Base-by-base conservation (phyloP, 495 filamentous ascomycete species). In the Neurospora sp. region DNA sequence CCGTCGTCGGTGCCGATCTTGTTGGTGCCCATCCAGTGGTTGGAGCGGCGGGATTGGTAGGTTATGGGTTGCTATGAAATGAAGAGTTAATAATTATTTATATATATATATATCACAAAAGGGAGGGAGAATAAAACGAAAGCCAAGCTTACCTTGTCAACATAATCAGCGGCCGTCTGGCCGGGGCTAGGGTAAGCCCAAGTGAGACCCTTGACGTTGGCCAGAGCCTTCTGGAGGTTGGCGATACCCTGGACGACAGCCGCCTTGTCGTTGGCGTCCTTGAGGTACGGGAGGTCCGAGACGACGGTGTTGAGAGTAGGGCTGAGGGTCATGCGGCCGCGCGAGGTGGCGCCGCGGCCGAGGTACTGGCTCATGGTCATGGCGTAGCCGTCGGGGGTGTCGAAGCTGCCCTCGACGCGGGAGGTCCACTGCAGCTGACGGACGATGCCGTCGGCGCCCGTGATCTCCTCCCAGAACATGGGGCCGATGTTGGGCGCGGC, bases 1-100 rank as follows among this genome's bases (percentile, higher is more conserved):
- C 91, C 91, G 76, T 91, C 89, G 77, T 93, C 89, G 37, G 80
- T 80, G 59, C 91, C 91, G 73, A 93, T 83, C 84, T 91, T 92
- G 74, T 74, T 75, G 6, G 83, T 86, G n/a, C 84, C 75, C 74
- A 91, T 85, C 90, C 91, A 93, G 85, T 93, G 92, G 80, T 91
- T 93, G 73, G 90, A 82, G 39, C 89, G 83, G 31, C 88, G 87
- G 69, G 86, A 85, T 39, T 86, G 83, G 46, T 87, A 79, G 74
- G 69, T 70, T 61, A 39, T 18, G 5, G 41, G 46, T 71, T 70
- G 69, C 40, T 31, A 31, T 31, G 27, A 31, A 31, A 31, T 31
- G 27, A 31, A 31, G 27, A 31, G 27, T 31, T 31, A 31, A 31
- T 31, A 31, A 31, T 31, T 31, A 31, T 31, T 31, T 31, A 3